Conservation (phyloP, 768 basidiomycete species). For the Tephrocybe rancida region DNA sequence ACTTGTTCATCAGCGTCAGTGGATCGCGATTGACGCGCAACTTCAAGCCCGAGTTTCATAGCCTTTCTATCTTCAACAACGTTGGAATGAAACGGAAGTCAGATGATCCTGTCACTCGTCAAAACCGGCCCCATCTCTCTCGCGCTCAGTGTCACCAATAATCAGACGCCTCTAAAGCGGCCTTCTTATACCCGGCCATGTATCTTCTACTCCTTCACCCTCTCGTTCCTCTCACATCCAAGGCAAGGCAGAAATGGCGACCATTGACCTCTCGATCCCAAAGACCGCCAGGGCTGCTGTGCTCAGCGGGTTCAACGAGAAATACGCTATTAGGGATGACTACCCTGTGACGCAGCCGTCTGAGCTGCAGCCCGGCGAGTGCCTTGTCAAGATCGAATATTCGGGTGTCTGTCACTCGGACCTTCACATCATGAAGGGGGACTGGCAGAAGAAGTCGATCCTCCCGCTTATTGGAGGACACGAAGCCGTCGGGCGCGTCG, state of each 20-base stretch:
- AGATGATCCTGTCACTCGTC: background rate
- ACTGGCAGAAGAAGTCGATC: slow-evolving; percentile 56
- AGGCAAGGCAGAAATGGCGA: background rate
- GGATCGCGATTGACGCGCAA: no score
- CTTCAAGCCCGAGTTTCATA: no score
- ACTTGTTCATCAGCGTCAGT: no score
- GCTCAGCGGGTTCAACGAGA: slow-evolving; percentile 27
- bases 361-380: slow-evolving; percentile 62
- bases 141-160: background rate
- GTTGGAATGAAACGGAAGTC: background rate
- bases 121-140: background rate
- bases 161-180: background rate
- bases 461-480: slow-evolving; percentile 75
- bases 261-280: slow-evolving; percentile 24
- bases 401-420: slow-evolving; percentile 75
- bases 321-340: slow-evolving; percentile 37
- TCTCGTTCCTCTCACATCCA: no score
- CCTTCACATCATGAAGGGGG: slow-evolving; percentile 60
- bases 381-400: slow-evolving; percentile 71
- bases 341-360: slow-evolving; percentile 59
- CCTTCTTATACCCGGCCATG: background rate
- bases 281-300: slow-evolving; percentile 40
- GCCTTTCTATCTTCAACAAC: no score
- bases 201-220: no score
- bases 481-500: slow-evolving; percentile 76